These are phyloP conservation scores for Wickerhamiella bombiphila DNA, from an alignment of 805 yeast species.

Conservation along the genomic window DNA sequence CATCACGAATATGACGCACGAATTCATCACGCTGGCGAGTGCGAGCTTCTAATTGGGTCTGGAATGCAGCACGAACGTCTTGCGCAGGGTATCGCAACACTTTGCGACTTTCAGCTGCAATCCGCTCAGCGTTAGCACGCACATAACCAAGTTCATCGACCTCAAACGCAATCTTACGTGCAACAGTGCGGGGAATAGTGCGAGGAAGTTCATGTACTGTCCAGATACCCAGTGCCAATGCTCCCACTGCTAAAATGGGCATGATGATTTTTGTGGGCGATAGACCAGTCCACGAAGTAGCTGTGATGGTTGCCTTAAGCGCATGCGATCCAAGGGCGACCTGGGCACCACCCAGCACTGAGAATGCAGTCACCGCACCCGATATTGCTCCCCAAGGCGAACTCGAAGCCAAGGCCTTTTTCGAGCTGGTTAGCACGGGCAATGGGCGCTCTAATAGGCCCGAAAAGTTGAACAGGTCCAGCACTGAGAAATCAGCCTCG, in stretches of 20 bases:
- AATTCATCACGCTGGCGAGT: conserved; percentile 43
- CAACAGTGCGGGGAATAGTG: conserved; percentile 74
- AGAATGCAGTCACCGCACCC: conserved; percentile 15
- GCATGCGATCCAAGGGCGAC: conserved; percentile 9
- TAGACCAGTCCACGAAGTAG: conserved; percentile 12
- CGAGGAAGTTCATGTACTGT: conserved; percentile 70
- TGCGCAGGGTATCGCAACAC: conserved; percentile 71
- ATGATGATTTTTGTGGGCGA: conserved; percentile 31
- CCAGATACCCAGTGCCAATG: conserved; percentile 44
- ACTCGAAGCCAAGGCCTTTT: conserved; percentile 10
- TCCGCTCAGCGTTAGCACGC: conserved; percentile 60
- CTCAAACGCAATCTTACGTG: conserved; percentile 50
- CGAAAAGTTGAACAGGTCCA: conserved; percentile 74
- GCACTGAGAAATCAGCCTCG: conserved; percentile 41
- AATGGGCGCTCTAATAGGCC: conserved; percentile 21
- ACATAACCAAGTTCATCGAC: conserved; percentile 60
- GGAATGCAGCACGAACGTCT: conserved; percentile 62
- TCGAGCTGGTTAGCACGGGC: conserved; percentile 14
- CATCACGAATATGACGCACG: conserved; percentile 36
- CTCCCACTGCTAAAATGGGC: conserved; percentile 38
- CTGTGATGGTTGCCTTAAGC: conserved; percentile 12
- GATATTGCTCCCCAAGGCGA: conserved; percentile 10
- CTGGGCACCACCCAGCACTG: conserved; percentile 12
- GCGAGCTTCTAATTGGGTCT: conserved; percentile 47
- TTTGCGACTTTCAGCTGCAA: conserved; percentile 66